phyloP scores from a whole-genome alignment of 202 grass and related monocot genomes.

The Bolboschoenoplectus hybrid region DNA sequence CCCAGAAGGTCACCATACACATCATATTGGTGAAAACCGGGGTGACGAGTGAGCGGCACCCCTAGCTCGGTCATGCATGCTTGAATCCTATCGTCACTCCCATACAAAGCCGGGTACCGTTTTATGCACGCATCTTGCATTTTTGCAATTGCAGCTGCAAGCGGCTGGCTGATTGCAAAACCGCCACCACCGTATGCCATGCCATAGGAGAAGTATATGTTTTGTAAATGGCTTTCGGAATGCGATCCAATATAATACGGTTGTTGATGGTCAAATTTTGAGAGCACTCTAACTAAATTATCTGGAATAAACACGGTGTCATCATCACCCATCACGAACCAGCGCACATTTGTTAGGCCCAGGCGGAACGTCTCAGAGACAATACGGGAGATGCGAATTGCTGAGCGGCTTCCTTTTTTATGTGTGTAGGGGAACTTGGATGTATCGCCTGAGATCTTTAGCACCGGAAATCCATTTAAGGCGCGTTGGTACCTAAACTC shows the following conservation, averaged over 20 bases:
- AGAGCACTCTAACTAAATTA: constrained; percentile 86
- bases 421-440: constrained; percentile 81
- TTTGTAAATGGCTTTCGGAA: constrained; percentile 94
- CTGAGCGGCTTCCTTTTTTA: constrained; percentile 68
- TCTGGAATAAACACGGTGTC: constrained; percentile 91
- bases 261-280: constrained; percentile 67
- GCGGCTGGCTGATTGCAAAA: constrained; percentile 82
- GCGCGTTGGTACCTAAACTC: constrained; percentile 65
- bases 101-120: constrained; percentile 86
- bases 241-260: constrained; percentile 87
- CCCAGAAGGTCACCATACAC: constrained; percentile 88
- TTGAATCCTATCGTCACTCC: constrained; percentile 93
- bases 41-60: constrained; percentile 70
- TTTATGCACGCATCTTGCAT: constrained; percentile 84
- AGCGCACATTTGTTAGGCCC: constrained; percentile 58
- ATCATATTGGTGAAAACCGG: constrained; percentile 95
- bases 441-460: constrained; percentile 72
- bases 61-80: constrained; percentile 95
- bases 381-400: constrained; percentile 85
- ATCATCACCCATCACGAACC: constrained; percentile 98
- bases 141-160: constrained; percentile 60
- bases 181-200: constrained; percentile 97
- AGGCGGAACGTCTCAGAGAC: constrained; percentile 80
- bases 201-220: constrained; percentile 90
- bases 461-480: constrained; percentile 54